A percentile compares a stretch with the other conserved stretches of the same genome.
Conservation (phyloP, 805 yeast species). For the Ogataea wickerhamii region DNA sequence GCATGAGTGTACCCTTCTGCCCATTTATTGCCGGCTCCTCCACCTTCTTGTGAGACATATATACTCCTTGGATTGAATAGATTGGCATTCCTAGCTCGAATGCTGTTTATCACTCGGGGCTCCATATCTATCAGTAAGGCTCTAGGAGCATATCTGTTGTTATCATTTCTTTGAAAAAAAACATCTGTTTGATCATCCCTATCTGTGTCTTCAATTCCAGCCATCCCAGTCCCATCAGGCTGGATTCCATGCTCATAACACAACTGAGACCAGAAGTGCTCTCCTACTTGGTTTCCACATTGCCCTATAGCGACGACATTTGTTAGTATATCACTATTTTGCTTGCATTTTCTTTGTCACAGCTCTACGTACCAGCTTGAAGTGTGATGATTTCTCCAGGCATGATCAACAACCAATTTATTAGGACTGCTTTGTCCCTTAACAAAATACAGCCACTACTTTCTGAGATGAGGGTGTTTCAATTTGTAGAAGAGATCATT, state of each 20-base stretch:
- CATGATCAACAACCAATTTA: too few relatives aligned
- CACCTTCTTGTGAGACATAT: constrained; percentile 74
- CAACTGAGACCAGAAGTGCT: constrained; percentile 87
- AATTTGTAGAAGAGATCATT: too few relatives aligned
- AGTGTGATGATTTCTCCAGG: constrained; percentile 67
- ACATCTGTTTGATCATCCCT: constrained; percentile 75
- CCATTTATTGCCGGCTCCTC: constrained; percentile 98
- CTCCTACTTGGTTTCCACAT: constrained; percentile 95
- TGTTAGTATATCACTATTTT: constrained; percentile 1
- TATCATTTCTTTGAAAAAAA: constrained; percentile 73
- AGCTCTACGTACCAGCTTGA: constrained; percentile 46
- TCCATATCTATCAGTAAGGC: constrained; percentile 84
- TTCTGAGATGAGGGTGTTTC: too few relatives aligned
- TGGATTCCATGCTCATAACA: constrained; percentile 82
- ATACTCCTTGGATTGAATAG: constrained; percentile 82
- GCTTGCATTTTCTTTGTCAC: background rate
- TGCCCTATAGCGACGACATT: constrained; percentile 51
- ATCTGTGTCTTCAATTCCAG: constrained; percentile 32
- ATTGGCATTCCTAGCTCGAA: constrained; percentile 43
- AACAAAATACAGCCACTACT: too few relatives aligned
- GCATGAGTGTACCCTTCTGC: constrained; percentile 84
- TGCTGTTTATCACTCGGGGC: constrained; percentile 77
- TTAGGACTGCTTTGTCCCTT: too few relatives aligned
- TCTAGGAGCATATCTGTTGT: constrained; percentile 78
- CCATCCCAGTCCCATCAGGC: constrained; percentile 54